Base-by-base conservation (phyloP, 768 basidiomycete genomes). In the Coprinopsis strossmayeri region DNA sequence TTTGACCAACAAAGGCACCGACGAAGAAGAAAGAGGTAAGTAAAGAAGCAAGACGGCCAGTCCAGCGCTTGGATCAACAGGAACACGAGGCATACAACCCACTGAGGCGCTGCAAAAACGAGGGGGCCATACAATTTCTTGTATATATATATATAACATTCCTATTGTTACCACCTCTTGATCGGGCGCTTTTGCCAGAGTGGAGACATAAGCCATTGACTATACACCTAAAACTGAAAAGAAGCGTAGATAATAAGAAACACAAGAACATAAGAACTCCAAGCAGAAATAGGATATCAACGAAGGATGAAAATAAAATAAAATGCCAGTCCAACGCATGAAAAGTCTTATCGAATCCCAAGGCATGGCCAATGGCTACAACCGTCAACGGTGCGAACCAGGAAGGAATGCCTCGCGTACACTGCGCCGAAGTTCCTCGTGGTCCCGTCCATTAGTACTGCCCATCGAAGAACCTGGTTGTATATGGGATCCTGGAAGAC, bases 331-430 rank as follows among this genome's bases (percentile, higher is more conserved):
- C 54, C 58, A 48, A 28, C 11, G 12, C n/a, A n/a, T 28, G 11
- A 32, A 45, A 23, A 32, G 43, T 45, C 28, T n/a, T 27, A 28
- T 20, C n/a, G 12, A 39, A 35, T 52, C 44, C 55, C 30, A 47
- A 34, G 38, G 46, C 49, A 51, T 45, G 53, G 52, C 32, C 39
- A 26, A 35, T 50, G 43, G n/a, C n/a, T n/a, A 32, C 18, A 26
- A 25, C 41, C 24, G 41, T 66, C 63, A 79, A 51, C 74, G 75
- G 56, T 79, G 76, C 21, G 82, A 81, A 35, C 81, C 76, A 9
- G 79, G 73, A n/a, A 74, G 76, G 51, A 91, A 84, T 5, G 90
- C 89, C 56, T 91, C 89, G 46, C 85, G 73, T 48, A 92, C 87
- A 53, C 89, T 92, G 64, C 81, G 74, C 59, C 87, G 70, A 48